Base-by-base conservation (phyloP, 345 rosid genomes). In the Aquilaria sinensis region DNA sequence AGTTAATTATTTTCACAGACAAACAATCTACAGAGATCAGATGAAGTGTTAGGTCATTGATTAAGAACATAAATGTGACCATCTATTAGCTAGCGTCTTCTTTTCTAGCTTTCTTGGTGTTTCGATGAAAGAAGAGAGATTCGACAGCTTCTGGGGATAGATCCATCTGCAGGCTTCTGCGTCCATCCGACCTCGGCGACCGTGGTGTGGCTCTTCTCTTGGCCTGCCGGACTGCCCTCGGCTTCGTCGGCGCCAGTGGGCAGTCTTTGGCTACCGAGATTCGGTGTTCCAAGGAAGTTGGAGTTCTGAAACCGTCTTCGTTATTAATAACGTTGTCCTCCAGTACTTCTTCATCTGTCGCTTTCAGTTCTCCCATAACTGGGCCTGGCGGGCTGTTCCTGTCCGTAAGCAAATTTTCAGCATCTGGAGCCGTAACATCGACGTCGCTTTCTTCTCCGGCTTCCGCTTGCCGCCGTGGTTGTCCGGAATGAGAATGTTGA, bases 41-140 rank as follows among this genome's bases (percentile, higher is more conserved):
- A 23, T 23, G 23, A 23, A 23, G 23, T 23, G 23, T 23, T 23
- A 23, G 23, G 23, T 23, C 23, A 23, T 23, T 23, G 23, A 23
- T 23, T 23, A 23, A 23, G 23, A 23, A 23, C 23, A 23, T 23
- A 23, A 23, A 23, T 23, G 23, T 23, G 23, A 23, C 23, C 23
- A 23, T 23, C 23, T 23, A 23, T 23, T 23, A 23, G 9, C 47
- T 47, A 43, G 45, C 15, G 10, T 74, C 75, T 32, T 70, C 74
- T 53, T 64, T 74, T 70, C 91, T 71, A 59, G 87, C 72, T 81
- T 71, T 84, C 83, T 83, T 89, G 76, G 79, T 79, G 78, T 77
- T 67, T 31, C 72, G 68, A 45, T 72, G 76, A 33, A 75, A 64
- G 70, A 80, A 78, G 70, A 81, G 52, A 31, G 80, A 70, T 45